A percentile compares a stretch with the other conserved stretches of the same genome.
phyloP scores from a whole-genome alignment of 2,329 filamentous ascomycete genomes.

The Macrophomina tecta region DNA sequence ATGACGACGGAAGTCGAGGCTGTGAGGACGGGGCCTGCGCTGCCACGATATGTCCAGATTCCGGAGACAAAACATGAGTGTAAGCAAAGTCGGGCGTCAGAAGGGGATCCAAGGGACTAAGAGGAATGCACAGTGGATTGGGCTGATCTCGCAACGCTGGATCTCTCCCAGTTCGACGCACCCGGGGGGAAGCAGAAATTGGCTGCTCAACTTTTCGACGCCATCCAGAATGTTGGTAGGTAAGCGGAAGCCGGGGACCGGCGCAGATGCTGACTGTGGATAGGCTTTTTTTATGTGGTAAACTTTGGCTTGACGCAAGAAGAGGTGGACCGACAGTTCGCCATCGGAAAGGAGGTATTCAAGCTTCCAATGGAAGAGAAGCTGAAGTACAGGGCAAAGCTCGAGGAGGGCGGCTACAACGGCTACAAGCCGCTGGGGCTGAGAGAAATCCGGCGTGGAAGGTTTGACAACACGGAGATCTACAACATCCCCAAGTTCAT shows the following conservation, averaged over 20 bases:
- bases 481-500: conserved; percentile 66
- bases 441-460: conserved; percentile 35
- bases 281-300: conserved; percentile 64
- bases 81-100: not conserved
- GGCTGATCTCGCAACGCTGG: conserved; percentile 33
- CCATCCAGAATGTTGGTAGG: conserved; percentile 25
- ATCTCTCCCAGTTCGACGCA: conserved; percentile 31
- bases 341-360: conserved; percentile 65
- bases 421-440: conserved; percentile 48
- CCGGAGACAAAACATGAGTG: conserved; percentile 16
- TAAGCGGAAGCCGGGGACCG: not conserved
- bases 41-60: conserved; percentile 12
- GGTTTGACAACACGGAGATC: conserved; percentile 64
- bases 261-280: not conserved
- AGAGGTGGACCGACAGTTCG: conserved; percentile 65
- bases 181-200: conserved; percentile 32
- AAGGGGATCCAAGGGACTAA: not conserved
- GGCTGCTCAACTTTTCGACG: conserved; percentile 32
- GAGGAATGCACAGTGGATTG: conserved; percentile 31
- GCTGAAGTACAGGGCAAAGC: conserved; percentile 55
- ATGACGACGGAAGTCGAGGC: conserved; percentile 16
- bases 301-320: conserved; percentile 65
- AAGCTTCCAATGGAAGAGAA: conserved; percentile 64
- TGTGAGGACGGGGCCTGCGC: not conserved
- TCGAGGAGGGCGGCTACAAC: conserved; percentile 38